Conservation (phyloP, 148 eudicot genomes). For the Rhododendron mucronatum region DNA sequence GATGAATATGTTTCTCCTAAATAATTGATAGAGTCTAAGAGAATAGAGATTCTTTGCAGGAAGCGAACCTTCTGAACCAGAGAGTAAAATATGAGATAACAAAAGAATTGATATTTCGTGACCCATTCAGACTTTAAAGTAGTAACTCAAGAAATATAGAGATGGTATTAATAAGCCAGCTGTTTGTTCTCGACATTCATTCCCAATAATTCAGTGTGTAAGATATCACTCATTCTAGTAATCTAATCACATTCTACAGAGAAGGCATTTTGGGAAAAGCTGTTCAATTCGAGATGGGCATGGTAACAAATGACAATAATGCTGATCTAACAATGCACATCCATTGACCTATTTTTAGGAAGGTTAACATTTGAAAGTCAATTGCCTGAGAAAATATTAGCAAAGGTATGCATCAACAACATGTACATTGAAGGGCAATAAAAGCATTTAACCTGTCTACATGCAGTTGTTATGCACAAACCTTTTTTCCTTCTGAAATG, state of each 20-base stretch:
- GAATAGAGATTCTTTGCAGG: not conserved
- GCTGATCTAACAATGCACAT: not conserved
- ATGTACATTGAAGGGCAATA: not conserved
- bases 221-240: not conserved
- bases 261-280: not conserved
- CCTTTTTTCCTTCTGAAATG: not conserved
- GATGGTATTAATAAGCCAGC: not conserved
- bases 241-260: not conserved
- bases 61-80: not conserved
- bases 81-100: not conserved
- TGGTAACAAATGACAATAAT: not conserved
- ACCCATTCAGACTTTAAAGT: not conserved
- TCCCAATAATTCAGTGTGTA: not conserved
- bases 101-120: not conserved
- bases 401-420: conserved; percentile 5
- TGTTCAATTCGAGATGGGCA: not conserved
- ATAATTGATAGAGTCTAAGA: not conserved
- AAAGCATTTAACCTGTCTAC: not conserved
- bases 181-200: not conserved
- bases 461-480: not conserved
- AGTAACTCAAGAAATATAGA: not conserved
- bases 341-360: not conserved
- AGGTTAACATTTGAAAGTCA: not conserved
- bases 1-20: not conserved
- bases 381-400: not conserved